Evolutionary conservation across 2,329 filamentous ascomycete species (phyloP), one percentile per base, ranked within the genome.

Genomic region (Neonectria neomacrospora): DNA sequence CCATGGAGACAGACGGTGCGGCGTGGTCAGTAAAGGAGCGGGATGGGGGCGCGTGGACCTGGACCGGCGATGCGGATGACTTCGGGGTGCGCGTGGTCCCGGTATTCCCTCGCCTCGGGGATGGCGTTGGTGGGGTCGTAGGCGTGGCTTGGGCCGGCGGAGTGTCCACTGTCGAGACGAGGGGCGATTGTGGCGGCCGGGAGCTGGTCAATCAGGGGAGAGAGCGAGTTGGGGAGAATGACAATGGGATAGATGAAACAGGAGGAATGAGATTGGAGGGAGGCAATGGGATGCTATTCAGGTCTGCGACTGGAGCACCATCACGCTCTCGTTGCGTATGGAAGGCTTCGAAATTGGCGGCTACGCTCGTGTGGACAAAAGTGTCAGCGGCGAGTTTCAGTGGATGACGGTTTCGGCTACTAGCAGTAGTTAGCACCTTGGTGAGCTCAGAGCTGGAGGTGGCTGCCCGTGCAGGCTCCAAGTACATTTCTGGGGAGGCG

Each of bases 61-160:
- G 71, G 65, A 58, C 71, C 71, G 70, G 70, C 67, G 71, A 71
- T 73, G 70, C 71, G 71, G 71, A 73, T 73, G 71, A 73, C 71
- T 73, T 73, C 71, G 71, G 71, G 70, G 71, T 52, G 69, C 69
- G 71, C 65, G 71, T 68, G 71, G 67, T 68, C 66, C 66, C 60
- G 56, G 61, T 64, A 64, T 63, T 66, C 55, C 47, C 63, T 65
- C 58, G 63, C 51, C 16, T 63, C 60, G 50, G 56, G 42, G 54
- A 47, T 58, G 30, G 58, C 44, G 48, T 57, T 57, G 52, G 63
- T 62, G 63, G 63, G 63, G 63, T 62, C 42, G n/a, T 18, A 41
- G 37, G 37, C n/a, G 61, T 58, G 53, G 48, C 62, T 58, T 63
- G 54, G 34, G 53, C 30, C 23, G n/a, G 30, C n/a, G 12, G 37